phyloP scores from a whole-genome alignment of 352 stramenopile genomes.

The Phytophthora sp. region DNA sequence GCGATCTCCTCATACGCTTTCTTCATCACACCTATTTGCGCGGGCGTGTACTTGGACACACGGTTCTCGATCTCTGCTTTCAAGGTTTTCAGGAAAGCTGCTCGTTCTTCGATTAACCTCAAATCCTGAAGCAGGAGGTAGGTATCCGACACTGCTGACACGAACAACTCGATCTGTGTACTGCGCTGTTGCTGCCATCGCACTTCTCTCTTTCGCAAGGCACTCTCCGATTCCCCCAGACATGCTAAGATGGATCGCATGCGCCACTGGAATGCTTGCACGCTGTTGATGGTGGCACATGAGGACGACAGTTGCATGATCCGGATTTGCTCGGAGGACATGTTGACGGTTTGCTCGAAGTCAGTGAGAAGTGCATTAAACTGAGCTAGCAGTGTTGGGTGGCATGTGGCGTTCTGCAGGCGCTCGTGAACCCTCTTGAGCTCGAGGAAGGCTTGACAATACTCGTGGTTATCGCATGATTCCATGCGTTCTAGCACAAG shows the following conservation, averaged over 20 bases:
- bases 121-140: constrained; percentile 8
- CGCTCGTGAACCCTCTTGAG: background rate
- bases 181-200: background rate
- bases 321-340: constrained; percentile 1
- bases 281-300: background rate
- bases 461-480: background rate
- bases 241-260: background rate
- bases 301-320: constrained; percentile 2
- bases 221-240: background rate
- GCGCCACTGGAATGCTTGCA: constrained; percentile 3
- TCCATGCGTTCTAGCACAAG: background rate
- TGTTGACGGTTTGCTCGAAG: background rate
- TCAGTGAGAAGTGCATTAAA: constrained; percentile 4
- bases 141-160: background rate
- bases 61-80: constrained; percentile 1
- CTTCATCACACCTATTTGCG: background rate
- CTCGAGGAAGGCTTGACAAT: background rate
- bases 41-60: background rate
- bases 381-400: background rate
- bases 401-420: background rate
- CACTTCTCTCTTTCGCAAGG: background rate
- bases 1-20: background rate
- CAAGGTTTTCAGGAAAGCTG: background rate
- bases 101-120: background rate
- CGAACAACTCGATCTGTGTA: background rate